These are phyloP conservation scores for Candolleomyces eurysporus DNA, from an alignment of 768 basidiomycete genomes.

Conservation along the genomic window DNA sequence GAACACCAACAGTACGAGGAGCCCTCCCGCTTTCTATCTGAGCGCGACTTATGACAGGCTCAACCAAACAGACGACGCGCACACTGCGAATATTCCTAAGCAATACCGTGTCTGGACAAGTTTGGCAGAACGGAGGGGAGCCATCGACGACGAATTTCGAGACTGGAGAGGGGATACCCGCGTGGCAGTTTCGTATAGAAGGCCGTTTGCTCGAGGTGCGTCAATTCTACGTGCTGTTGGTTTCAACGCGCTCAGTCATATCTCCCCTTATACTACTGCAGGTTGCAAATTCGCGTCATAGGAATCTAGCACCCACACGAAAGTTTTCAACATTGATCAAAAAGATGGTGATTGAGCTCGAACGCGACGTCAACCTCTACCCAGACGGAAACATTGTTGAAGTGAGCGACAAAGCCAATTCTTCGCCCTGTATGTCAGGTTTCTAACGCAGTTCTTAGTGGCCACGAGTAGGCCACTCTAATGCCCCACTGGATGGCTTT, in stretches of 20 bases:
- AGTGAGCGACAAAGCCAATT: slow-evolving; percentile 40
- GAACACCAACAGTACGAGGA: slow-evolving; percentile 61
- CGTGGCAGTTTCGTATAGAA: slow-evolving; percentile 86
- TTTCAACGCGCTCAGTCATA: not conserved
- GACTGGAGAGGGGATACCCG: slow-evolving; percentile 85
- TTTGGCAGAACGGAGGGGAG: slow-evolving; percentile 72
- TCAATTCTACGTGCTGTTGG: too few species aligned
- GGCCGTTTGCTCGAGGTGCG: slow-evolving; percentile 81
- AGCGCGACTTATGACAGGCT: not conserved
- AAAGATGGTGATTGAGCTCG: slow-evolving; percentile 81
- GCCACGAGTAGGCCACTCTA: slow-evolving; percentile 54
- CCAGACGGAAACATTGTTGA: slow-evolving; percentile 88
- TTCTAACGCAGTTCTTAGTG: slow-evolving; percentile 40
- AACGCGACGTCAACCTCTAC: slow-evolving; percentile 77
- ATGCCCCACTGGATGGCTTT: slow-evolving; percentile 79
- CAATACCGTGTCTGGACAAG: slow-evolving; percentile 81
- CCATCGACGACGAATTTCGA: slow-evolving; percentile 56
- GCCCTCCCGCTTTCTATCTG: not conserved
- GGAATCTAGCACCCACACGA: slow-evolving; percentile 59
- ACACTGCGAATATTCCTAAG: slow-evolving; percentile 85
- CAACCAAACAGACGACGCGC: slow-evolving; percentile 60
- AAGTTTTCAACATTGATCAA: slow-evolving; percentile 89
- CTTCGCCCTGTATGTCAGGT: not conserved
- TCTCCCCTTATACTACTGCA: too few species aligned
- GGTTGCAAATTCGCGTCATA: slow-evolving; percentile 59